Percentiles rank a stretch among this genome's conserved stretches.
phyloP scores from a whole-genome alignment of 106 monocot genomes.

The Acanthochlamys bracteata region DNA sequence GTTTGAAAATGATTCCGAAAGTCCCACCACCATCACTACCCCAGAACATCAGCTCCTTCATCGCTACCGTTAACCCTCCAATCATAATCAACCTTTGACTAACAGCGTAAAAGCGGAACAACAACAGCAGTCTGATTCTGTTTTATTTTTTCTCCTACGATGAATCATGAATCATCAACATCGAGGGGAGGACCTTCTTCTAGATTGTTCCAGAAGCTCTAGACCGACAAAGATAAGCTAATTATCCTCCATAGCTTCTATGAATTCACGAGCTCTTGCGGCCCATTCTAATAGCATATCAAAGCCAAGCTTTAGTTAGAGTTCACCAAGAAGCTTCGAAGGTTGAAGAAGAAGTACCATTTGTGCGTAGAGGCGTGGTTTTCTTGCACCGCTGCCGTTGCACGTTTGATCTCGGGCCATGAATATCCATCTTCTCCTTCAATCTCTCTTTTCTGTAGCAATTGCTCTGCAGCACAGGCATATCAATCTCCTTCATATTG shows the following conservation, averaged over 20 bases:
- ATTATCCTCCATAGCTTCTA: conserved; percentile 68
- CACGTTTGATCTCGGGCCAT: too few species aligned
- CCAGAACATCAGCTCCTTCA: not conserved
- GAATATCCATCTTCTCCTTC: too few species aligned
- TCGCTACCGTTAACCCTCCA: not conserved
- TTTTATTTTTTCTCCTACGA: not conserved
- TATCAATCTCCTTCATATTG: too few species aligned
- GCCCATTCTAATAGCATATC: conserved; percentile 97
- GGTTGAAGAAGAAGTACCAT: conserved; percentile 97
- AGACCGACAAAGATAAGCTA: conserved; percentile 93
- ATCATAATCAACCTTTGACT: too few species aligned
- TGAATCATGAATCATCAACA: conserved; percentile 11
- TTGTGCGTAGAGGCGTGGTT: too few species aligned
- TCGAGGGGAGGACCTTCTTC: conserved; percentile 49
- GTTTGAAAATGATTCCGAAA: too few species aligned
- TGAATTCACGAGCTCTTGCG: conserved; percentile 78
- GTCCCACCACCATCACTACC: too few species aligned
- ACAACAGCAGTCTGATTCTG: not conserved
- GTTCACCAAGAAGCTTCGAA: conserved; percentile 89
- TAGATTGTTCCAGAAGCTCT: conserved; percentile 84
- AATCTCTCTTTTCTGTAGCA: too few species aligned
- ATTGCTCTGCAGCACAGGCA: too few species aligned
- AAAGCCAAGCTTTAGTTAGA: conserved; percentile 65
- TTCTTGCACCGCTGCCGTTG: too few species aligned
- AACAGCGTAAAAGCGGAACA: too few species aligned